Base-by-base conservation (phyloP, 352 stramenopile species). In the Phytophthora pisi region DNA sequence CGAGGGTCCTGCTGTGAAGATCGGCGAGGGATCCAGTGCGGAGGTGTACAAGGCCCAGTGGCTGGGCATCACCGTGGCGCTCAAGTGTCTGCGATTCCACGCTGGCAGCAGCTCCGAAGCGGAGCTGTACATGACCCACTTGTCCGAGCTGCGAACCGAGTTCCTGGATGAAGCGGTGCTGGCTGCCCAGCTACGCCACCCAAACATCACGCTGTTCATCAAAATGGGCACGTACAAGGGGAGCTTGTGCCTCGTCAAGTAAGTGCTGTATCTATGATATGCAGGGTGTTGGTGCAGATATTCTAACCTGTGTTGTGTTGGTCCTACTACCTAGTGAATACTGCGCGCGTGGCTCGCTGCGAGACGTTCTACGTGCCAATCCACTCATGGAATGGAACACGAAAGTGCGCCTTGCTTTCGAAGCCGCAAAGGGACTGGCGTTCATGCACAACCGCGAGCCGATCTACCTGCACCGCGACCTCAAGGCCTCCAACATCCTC, bases 121-220 rank as follows among this genome's bases (percentile, higher is more conserved):
- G 34, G 76, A 89, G 11, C 61, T 92, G 40, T 92, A 92, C 64
- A 81, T 84, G 76, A 92, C 84, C 5, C 80, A 89, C 60, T 66
- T 90, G 53, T 79, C 74, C 15, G 76, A 89, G 52, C 61, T 90
- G 38, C 79, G 85, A 38, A 73, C 74, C 7, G 84, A 86, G 61
- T 92, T 92, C 43, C 77, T 83, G 18, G 84, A 92, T 52, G 84
- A 92, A 54, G 84, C 84, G 4, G 74, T 76, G 36, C 68, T 92
- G n/a, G 79, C 78, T 5, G 77, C 84, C 10, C 79, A 89, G 46
- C 61, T 92, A 30, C 79, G 81, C 4, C 84, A 92, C 50, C 84
- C 84, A 16, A 92, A 92, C 66, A 90, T 92, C 57, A 92, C 80
- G 61, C 61, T 92, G 16, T 92, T 92, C 34, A 90, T 90, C 64